Percentiles rank a stretch among this genome's conserved stretches.
These are phyloP conservation scores for Yamadazyma insecticola DNA, from an alignment of 805 yeast species.

Conservation along the genomic window DNA sequence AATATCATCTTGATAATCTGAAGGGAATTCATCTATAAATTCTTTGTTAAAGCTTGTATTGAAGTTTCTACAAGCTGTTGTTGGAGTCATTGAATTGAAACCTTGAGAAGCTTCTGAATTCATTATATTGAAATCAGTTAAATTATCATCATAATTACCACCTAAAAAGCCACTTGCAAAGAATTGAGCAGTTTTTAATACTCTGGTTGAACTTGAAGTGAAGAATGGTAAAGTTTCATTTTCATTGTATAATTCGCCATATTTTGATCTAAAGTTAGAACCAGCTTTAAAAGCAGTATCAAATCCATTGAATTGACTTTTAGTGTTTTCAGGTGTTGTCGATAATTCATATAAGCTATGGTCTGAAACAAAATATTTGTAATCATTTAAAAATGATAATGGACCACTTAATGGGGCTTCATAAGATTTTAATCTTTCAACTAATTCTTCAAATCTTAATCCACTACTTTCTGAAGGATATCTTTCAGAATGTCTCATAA, in stretches of 20 bases:
- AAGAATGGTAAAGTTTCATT: conserved; percentile 42
- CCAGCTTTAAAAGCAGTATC: conserved; percentile 47
- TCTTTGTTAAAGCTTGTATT: conserved; percentile 21
- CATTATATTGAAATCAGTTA: conserved; percentile 32
- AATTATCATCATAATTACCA: conserved; percentile 29
- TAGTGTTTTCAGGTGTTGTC: conserved; percentile 39
- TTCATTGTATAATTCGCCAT: conserved; percentile 40
- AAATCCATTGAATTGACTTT: conserved; percentile 49
- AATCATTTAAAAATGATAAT: conserved; percentile 47
- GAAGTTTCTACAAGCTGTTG: conserved; percentile 37
- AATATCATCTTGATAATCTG: conserved; percentile 46
- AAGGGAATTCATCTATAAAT: conserved; percentile 22
- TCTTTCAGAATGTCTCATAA: conserved; percentile 79
- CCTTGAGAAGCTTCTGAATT: conserved; percentile 46
- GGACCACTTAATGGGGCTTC: conserved; percentile 38
- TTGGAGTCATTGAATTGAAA: conserved; percentile 55
- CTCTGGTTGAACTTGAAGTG: conserved; percentile 49
- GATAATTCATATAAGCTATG: conserved; percentile 41
- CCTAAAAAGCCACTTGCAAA: conserved; percentile 60
- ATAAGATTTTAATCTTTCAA: conserved; percentile 18
- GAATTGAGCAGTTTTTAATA: conserved; percentile 48
- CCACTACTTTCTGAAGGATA: conserved; percentile 38
- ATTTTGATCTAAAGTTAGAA: conserved; percentile 38
- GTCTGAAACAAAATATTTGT: conserved; percentile 40
- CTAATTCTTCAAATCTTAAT: conserved; percentile 20